Evolutionary conservation across 1,284 basidiomycete genomes (phyloP), one percentile per base, ranked within the genome.

Genomic region (Cryptococcus sp.): DNA sequence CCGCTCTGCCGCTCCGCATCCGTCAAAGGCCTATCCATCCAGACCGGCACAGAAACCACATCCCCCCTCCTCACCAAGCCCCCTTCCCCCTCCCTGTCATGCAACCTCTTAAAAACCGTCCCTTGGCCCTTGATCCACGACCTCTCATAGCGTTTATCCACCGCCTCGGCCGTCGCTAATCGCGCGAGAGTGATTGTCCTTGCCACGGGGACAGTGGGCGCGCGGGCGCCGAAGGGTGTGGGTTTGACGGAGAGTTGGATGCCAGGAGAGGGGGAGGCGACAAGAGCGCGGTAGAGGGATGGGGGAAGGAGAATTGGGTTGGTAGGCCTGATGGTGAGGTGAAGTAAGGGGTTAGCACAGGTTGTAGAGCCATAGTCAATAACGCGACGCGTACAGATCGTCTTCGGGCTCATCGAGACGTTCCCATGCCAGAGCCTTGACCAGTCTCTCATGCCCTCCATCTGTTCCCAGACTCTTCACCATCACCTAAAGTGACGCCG

Each of bases 1-100:
- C 69, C 64, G 24, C 77, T 73, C 15, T 73, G 68, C 9, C 71
- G 68, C 5, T 67, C 66, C 6, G 69, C 53, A 3, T 50, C 52
- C 6, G 55, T 56, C 0, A 80, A 69, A 23, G 79, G 66, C 40
- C 78, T 73, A 52, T 85, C 83, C 1, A 83, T 80, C 61, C 87
- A 82, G 28, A 95, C 81, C 0, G 82, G 79, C 4, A 96, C 80
- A 1, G 85, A 83, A 48, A 98, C 82, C 16, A 95, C 68, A 72
- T 98, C 94, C 0, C 90, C 91, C 56, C 83, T 80, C 70, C 87
- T 86, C 13, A 95, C 81, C 20, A 96, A 77, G 36, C 85, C 81
- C 12, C 38, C 36, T 11, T 53, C 39, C 28, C 56, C 64, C 1
- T 40, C 44, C 28, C 48, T 52, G 37, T 39, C 37, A 15, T 51